phyloP scores from a whole-genome alignment of 257 asterid genomes.

The Plantago major region DNA sequence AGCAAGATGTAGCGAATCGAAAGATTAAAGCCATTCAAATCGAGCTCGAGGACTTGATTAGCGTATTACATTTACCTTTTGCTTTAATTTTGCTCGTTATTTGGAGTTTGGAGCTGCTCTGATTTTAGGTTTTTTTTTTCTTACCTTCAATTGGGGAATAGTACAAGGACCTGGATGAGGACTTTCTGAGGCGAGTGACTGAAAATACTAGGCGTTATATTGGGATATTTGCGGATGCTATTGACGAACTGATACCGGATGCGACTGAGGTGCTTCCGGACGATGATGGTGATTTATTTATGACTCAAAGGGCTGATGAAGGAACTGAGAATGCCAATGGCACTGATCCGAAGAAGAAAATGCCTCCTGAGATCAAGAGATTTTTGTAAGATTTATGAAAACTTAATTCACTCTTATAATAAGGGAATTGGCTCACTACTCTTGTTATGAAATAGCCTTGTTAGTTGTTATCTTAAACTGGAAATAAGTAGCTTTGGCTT shows the following conservation, averaged over 20 bases:
- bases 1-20: constrained; percentile 97
- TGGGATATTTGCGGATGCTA: constrained; percentile 71
- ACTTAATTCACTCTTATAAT: not conserved
- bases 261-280: constrained; percentile 85
- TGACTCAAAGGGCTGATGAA: constrained; percentile 79
- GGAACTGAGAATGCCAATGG: constrained; percentile 59
- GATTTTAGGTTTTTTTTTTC: not conserved
- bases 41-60: constrained; percentile 77
- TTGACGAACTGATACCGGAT: constrained; percentile 91
- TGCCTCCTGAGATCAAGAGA: constrained; percentile 90
- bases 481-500: no score
- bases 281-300: constrained; percentile 75
- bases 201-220: constrained; percentile 80
- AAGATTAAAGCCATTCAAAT: constrained; percentile 70
- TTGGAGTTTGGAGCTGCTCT: not conserved
- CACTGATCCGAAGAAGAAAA: constrained; percentile 66
- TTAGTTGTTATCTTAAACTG: no score
- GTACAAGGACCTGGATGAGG: constrained; percentile 90
- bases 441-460: no score
- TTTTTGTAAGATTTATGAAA: constrained; percentile 51
- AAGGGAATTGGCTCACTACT: no score
- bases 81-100: not conserved
- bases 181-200: constrained; percentile 64
- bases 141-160: constrained; percentile 13
- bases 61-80: constrained; percentile 28